Evolutionary conservation across 2,329 filamentous ascomycete genomes (phyloP).

Genomic region (Pseudopithomyces chartarum): DNA sequence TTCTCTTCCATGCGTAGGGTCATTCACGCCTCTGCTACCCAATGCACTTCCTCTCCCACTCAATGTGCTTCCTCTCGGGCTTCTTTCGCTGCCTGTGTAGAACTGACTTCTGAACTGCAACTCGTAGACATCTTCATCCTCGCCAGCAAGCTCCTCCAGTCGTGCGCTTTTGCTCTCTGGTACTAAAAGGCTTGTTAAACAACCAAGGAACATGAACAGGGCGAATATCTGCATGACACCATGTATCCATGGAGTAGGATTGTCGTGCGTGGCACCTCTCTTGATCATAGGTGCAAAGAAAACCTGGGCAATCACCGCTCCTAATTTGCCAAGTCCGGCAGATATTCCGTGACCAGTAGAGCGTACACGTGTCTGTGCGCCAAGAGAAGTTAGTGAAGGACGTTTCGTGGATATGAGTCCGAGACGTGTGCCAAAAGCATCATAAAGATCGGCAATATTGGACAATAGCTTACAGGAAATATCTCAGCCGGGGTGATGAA

Average conservation of each 20-base stretch:
- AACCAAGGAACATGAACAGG: conserved; percentile 78
- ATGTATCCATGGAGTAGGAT: conserved; percentile 68
- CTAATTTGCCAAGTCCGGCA: conserved; percentile 55
- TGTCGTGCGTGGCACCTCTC: conserved; percentile 57
- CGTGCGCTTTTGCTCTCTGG: conserved; percentile 78
- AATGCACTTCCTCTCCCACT: conserved; percentile 1
- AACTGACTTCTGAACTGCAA: conserved; percentile 24
- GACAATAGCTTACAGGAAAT: conserved; percentile 42
- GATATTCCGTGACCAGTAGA: conserved; percentile 56
- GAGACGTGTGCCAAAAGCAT: too few relatives aligned
- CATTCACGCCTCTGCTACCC: neutral
- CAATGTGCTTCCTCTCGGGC: conserved; percentile 2
- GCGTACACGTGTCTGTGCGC: conserved; percentile 48
- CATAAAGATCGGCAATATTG: neutral
- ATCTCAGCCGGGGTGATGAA: conserved; percentile 59
- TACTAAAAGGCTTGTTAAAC: conserved; percentile 71
- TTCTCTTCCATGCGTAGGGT: neutral
- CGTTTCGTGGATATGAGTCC: neutral
- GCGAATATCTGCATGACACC: conserved; percentile 79
- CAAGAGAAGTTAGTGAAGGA: neutral
- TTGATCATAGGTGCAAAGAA: conserved; percentile 57
- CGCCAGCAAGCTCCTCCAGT: conserved; percentile 71
- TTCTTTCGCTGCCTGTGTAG: conserved; percentile 8
- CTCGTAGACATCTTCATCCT: conserved; percentile 56
- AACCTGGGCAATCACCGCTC: conserved; percentile 56